phyloP scores from a whole-genome alignment of 1,284 basidiomycete species.

The Moniliophthora roreri region DNA sequence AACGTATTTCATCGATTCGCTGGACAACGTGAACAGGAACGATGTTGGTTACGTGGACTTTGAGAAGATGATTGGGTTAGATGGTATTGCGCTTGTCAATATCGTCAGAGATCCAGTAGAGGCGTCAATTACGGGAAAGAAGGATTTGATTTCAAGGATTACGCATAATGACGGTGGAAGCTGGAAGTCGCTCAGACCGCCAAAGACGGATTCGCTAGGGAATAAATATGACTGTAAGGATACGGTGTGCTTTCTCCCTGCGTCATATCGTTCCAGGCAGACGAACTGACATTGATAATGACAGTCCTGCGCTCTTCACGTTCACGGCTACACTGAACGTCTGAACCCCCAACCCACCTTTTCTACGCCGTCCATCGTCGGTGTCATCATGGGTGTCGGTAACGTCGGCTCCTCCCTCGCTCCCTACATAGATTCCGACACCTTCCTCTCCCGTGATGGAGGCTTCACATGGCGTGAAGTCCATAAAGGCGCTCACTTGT shows the following conservation, averaged over 20 bases:
- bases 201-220: slow-evolving; percentile 76
- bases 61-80: slow-evolving; percentile 95
- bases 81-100: slow-evolving; percentile 95
- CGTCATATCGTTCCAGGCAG: not conserved
- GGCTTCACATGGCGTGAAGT: slow-evolving; percentile 99
- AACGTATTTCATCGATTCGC: slow-evolving; percentile 89
- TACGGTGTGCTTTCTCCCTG: slow-evolving; percentile 49
- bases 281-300: not conserved
- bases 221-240: slow-evolving; percentile 71
- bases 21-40: slow-evolving; percentile 91
- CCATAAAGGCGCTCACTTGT: slow-evolving; percentile 96
- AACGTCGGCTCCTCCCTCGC: slow-evolving; percentile 88
- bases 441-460: slow-evolving; percentile 94
- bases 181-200: slow-evolving; percentile 85
- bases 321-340: slow-evolving; percentile 96
- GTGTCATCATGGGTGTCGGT: slow-evolving; percentile 95
- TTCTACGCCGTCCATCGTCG: slow-evolving; percentile 89
- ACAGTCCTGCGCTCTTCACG: slow-evolving; percentile 83
- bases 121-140: slow-evolving; percentile 71
- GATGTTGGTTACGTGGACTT: slow-evolving; percentile 91
- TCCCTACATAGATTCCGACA: slow-evolving; percentile 87
- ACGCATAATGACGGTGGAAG: slow-evolving; percentile 97
- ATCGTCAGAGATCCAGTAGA: slow-evolving; percentile 83
- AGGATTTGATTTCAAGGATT: slow-evolving; percentile 84
- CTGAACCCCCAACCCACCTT: slow-evolving; percentile 88